phyloP scores from a whole-genome alignment of 768 basidiomycete genomes.

The Sarcodon aspratus region DNA sequence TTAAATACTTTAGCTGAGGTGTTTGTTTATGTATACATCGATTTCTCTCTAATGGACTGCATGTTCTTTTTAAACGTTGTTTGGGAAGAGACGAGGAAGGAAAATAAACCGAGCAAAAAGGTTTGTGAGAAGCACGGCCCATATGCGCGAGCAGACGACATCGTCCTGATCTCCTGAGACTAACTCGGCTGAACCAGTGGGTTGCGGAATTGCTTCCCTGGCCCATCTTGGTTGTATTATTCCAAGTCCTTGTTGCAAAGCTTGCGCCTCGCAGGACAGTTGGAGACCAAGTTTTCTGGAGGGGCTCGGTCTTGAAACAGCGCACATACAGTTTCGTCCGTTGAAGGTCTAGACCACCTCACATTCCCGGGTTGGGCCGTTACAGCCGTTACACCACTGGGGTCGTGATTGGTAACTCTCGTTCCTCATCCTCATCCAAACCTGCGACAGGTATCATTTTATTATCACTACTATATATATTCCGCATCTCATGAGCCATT shows the following conservation, averaged over 20 bases:
- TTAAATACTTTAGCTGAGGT: background rate
- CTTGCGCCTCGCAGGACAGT: slow-evolving; percentile 57
- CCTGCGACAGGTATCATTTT: too few species aligned
- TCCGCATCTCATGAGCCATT: too few species aligned
- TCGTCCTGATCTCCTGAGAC: slow-evolving; percentile 83
- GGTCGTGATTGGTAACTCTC: background rate
- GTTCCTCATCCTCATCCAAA: too few species aligned
- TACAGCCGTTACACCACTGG: slow-evolving; percentile 65
- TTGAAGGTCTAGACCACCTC: slow-evolving; percentile 47
- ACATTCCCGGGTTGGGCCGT: slow-evolving; percentile 77
- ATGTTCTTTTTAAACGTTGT: too few species aligned
- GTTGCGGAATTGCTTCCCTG: slow-evolving; percentile 93
- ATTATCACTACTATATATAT: too few species aligned
- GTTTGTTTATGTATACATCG: background rate
- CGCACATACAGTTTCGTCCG: slow-evolving; percentile 57
- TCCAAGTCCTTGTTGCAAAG: slow-evolving; percentile 50
- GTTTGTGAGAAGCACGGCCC: slow-evolving; percentile 69
- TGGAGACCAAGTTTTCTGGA: slow-evolving; percentile 90
- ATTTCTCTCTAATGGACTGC: background rate
- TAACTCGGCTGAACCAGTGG: slow-evolving; percentile 81
- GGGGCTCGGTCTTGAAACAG: slow-evolving; percentile 88
- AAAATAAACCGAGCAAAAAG: slow-evolving; percentile 38
- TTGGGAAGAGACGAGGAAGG: background rate
- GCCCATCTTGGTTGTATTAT: slow-evolving; percentile 77
- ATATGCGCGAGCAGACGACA: slow-evolving; percentile 73